Evolutionary conservation across 768 basidiomycete species (phyloP).

Genomic region (Phanerochaete sordida): DNA sequence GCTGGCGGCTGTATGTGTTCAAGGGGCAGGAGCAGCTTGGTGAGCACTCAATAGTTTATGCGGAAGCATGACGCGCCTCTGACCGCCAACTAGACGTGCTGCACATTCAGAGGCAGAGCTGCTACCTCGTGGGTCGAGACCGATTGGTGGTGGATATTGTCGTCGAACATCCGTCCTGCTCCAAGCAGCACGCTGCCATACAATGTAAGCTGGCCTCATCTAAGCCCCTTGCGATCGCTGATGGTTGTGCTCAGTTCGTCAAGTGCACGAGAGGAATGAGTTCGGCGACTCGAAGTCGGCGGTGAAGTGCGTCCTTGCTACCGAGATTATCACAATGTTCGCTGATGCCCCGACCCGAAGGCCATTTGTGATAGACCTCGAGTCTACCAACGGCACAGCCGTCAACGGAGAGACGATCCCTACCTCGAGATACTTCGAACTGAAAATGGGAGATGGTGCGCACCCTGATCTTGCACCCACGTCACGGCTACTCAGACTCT

Average conservation of each 20-base stretch:
- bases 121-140: constrained; percentile 92
- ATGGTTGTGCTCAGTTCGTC: constrained; percentile 55
- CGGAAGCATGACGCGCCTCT: background rate
- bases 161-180: constrained; percentile 94
- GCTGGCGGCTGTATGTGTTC: constrained; percentile 97
- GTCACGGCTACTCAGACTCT: background rate
- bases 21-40: constrained; percentile 92
- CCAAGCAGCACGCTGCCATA: constrained; percentile 96
- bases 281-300: constrained; percentile 73
- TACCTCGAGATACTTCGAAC: constrained; percentile 80
- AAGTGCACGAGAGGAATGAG: constrained; percentile 84
- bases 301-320: constrained; percentile 67
- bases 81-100: constrained; percentile 62
- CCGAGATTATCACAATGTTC: too few relatives aligned
- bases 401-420: constrained; percentile 90
- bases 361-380: constrained; percentile 95
- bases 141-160: constrained; percentile 81
- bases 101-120: constrained; percentile 91
- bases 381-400: constrained; percentile 94
- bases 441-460: constrained; percentile 73
- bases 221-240: background rate
- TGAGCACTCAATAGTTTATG: constrained; percentile 37
- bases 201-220: constrained; percentile 57
- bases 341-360: constrained; percentile 23
- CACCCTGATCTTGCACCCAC: constrained; percentile 24